phyloP scores from a whole-genome alignment of 192 early-diverging fungal species.

The Dissophora ornata region DNA sequence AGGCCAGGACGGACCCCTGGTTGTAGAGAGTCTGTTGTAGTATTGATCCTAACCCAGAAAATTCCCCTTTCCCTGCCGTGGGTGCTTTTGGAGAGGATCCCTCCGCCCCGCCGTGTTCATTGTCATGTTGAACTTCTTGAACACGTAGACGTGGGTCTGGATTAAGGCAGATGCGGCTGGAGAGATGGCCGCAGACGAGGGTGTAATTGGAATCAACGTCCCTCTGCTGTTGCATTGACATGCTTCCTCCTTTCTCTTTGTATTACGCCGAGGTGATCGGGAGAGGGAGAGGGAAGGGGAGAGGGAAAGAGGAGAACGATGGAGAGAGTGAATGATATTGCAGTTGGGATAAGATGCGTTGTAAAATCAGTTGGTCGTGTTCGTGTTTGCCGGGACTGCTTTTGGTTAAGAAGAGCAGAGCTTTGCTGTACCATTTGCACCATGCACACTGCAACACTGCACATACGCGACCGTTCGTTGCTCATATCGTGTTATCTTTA shows the following conservation, averaged over 20 bases:
- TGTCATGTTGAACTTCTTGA: not conserved
- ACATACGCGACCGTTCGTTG: too few species aligned
- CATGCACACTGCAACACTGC: too few species aligned
- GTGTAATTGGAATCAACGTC: slow-evolving; percentile 7
- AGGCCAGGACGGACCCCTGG: slow-evolving; percentile 32
- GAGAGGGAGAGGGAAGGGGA: too few species aligned
- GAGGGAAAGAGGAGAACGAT: too few species aligned
- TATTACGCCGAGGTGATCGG: not conserved
- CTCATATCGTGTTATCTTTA: too few species aligned
- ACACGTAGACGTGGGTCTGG: slow-evolving; percentile 27
- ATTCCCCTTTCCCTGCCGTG: not conserved
- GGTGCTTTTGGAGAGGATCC: not conserved
- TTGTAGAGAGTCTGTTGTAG: slow-evolving; percentile 37
- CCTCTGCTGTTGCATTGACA: slow-evolving; percentile 2
- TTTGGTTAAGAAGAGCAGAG: too few species aligned
- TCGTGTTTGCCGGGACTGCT: too few species aligned
- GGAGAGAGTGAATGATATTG: too few species aligned
- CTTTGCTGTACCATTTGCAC: too few species aligned
- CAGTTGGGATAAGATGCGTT: too few species aligned
- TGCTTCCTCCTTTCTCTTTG: slow-evolving; percentile 1
- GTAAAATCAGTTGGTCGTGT: too few species aligned
- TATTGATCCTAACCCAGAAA: slow-evolving; percentile 5
- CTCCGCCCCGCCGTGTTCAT: not conserved
- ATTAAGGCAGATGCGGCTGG: slow-evolving; percentile 29
- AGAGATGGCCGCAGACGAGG: slow-evolving; percentile 50